phyloP scores from a whole-genome alignment of 805 yeast genomes.

The Ogataea dorogensis region DNA sequence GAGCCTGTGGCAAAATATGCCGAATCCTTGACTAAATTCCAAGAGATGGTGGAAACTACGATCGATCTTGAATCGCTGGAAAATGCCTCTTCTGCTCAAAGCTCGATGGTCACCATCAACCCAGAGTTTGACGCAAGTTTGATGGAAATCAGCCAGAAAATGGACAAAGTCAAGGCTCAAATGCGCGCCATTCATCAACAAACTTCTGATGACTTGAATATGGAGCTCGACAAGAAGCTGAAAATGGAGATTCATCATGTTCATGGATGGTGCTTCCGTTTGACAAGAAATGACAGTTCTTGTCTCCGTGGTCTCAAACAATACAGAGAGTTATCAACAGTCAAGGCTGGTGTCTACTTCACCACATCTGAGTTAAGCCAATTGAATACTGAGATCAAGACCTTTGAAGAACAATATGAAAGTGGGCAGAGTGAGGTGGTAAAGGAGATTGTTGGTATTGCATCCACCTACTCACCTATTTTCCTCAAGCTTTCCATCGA shows the following conservation, averaged over 20 bases:
- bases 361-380: conserved; percentile 66
- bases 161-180: conserved; percentile 52
- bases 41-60: conserved; percentile 89
- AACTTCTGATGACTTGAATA: conserved; percentile 69
- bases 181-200: conserved; percentile 61
- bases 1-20: conserved; percentile 50
- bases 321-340: conserved; percentile 81
- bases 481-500: conserved; percentile 63
- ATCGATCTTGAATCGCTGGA: conserved; percentile 83
- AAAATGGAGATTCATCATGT: conserved; percentile 84
- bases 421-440: conserved; percentile 75
- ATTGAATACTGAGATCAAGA: conserved; percentile 57
- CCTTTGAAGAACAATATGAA: conserved; percentile 65
- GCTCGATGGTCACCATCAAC: conserved; percentile 60
- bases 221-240: conserved; percentile 84
- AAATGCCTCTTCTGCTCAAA: conserved; percentile 57
- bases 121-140: conserved; percentile 87
- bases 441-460: conserved; percentile 75
- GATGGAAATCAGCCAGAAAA: conserved; percentile 53
- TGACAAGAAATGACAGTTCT: conserved; percentile 86
- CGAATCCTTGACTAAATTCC: conserved; percentile 59
- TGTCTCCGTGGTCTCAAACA: conserved; percentile 63
- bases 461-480: conserved; percentile 78
- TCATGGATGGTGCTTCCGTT: conserved; percentile 93
- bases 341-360: conserved; percentile 93